Base-by-base conservation (phyloP, 192 early-diverging fungal species). In the Funneliformis mosseae region DNA sequence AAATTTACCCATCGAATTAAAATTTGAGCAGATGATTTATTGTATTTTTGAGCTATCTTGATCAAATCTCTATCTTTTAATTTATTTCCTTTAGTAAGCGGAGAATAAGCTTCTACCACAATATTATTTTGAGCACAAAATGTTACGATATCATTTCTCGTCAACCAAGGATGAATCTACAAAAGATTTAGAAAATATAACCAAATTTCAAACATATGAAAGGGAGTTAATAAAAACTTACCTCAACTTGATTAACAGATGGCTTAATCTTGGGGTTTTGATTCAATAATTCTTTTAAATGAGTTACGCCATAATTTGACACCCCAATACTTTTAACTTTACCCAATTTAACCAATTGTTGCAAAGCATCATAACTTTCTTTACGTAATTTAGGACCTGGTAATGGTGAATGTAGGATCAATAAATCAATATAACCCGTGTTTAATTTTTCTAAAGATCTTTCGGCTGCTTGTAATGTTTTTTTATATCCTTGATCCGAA, bases 341-440 rank as follows among this genome's bases (percentile, higher is more conserved):
- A n/a, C 88, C 89, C 21, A 83, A 69, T 5, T 81, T 74, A 4
- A 87, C 85, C 39, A 90, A 59, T 45, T 89, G 67, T 67, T 90
- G 85, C 71, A 91, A 71, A 23, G 88, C 89, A 11, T 83, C 76
- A 87, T 89, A 91, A 50, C 84, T 86, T 60, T 86, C 84, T 46
- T 46, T 75, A 25, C 88, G 87, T 50, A 62, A 83, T 46, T 90
- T 71, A 64, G 88, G 67, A 27, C 87, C 87, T 61, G 88, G 81
- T 59, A 84, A 79, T 18, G 92, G 92, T 5, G 88, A 89, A 78
- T 92, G 90, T 12, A 91, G 85, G 21, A 93, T 74, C 61, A 89
- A 90, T 25, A 94, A 78, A 81, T 94, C 92, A 46, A 94, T 64
- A 76, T 91, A 92, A 12, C 81, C 84, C 38, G 87, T 68, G 4